A percentile compares a stretch with the other conserved stretches of the same genome.
Conservation (phyloP, 495 filamentous ascomycete species). For the Podospora pseudoanserina region DNA sequence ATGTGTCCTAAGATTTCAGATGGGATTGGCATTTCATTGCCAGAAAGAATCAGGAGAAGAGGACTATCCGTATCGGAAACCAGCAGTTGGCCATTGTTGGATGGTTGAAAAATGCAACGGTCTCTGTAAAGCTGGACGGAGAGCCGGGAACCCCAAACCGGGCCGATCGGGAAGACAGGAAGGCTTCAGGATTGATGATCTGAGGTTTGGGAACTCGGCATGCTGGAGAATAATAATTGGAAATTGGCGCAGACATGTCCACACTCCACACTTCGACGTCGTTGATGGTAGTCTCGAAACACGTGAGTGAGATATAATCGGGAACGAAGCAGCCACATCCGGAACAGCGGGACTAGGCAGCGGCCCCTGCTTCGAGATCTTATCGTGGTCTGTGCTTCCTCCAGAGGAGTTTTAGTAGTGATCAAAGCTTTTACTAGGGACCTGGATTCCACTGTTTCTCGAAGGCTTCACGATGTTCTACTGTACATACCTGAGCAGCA, state of each 20-base stretch:
- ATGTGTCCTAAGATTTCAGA: neutral
- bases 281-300: neutral
- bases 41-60: neutral
- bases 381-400: neutral
- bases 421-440: too few species aligned
- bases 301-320: neutral
- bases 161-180: constrained; percentile 2
- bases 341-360: constrained; percentile 6
- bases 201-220: neutral
- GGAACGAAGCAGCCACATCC: constrained; percentile 15
- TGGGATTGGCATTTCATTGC: neutral
- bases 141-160: constrained; percentile 5
- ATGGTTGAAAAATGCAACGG: neutral
- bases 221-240: neutral
- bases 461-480: neutral
- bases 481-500: neutral
- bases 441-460: neutral
- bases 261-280: neutral
- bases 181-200: neutral
- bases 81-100: neutral
- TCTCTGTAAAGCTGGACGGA: neutral
- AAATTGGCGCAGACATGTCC: neutral
- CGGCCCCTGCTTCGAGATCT: constrained; percentile 7
- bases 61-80: neutral
- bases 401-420: too few species aligned